These are phyloP conservation scores for Diplodia scrobiculata DNA, from an alignment of 2,329 filamentous ascomycete genomes.

Conservation along the genomic window DNA sequence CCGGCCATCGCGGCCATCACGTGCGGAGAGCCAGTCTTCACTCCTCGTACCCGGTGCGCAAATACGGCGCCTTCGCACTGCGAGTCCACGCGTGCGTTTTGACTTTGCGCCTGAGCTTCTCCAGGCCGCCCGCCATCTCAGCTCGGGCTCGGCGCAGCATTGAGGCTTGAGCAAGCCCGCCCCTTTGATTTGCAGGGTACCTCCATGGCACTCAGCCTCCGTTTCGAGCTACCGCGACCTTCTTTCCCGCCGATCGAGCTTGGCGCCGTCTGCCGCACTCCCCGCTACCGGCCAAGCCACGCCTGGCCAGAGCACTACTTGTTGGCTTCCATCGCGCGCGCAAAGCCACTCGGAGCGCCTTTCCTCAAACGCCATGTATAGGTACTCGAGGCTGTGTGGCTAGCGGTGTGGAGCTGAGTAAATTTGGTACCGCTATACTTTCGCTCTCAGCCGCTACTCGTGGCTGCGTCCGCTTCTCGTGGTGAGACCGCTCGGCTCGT, in stretches of 20 bases:
- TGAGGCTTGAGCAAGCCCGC: neutral
- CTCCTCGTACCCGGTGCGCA: neutral
- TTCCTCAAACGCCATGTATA: neutral
- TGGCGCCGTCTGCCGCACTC: slow-evolving; percentile 11
- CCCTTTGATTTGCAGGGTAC: neutral
- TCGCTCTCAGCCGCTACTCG: neutral
- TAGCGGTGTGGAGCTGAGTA: neutral
- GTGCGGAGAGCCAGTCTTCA: neutral
- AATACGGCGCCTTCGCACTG: neutral
- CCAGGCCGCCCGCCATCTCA: neutral
- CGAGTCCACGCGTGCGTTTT: neutral
- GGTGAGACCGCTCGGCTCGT: slow-evolving; percentile 16
- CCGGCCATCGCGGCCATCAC: neutral
- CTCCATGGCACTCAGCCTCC: slow-evolving; percentile 14
- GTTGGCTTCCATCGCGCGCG: neutral
- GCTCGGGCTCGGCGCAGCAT: neutral
- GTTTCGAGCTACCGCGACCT: slow-evolving; percentile 20
- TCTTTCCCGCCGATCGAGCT: slow-evolving; percentile 13
- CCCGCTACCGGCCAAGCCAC: neutral
- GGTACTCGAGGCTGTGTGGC: neutral
- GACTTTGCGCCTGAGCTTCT: neutral
- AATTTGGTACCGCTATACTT: neutral
- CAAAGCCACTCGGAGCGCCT: slow-evolving; percentile 10
- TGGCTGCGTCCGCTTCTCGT: slow-evolving; percentile 2
- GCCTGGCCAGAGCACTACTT: neutral